phyloP scores from a whole-genome alignment of 169 alveolate genomes.

The Blepharisma undulans region DNA sequence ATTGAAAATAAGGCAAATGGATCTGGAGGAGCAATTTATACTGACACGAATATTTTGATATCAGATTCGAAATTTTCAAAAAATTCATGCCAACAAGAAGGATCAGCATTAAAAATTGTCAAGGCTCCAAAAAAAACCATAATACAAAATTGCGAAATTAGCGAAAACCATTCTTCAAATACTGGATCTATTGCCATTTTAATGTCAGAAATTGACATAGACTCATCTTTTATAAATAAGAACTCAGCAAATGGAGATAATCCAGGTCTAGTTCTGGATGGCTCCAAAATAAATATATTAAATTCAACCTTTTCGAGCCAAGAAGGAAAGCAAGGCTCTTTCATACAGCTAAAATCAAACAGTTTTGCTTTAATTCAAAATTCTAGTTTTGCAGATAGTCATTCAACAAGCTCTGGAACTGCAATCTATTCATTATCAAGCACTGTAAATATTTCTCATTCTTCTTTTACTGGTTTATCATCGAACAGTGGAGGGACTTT shows the following conservation, averaged over 20 bases:
- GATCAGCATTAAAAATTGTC: neutral
- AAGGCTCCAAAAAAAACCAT: neutral
- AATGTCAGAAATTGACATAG: neutral
- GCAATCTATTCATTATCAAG: neutral
- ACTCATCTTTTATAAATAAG: neutral
- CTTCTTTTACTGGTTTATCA: neutral
- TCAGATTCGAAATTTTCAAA: neutral
- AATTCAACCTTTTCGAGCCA: neutral
- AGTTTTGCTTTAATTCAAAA: neutral
- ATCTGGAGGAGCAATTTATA: slow-evolving; percentile 8
- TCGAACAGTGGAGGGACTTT: neutral
- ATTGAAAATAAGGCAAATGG: neutral
- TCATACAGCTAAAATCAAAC: neutral
- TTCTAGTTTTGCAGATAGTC: neutral
- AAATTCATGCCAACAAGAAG: neutral
- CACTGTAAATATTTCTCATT: neutral
- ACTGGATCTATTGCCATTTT: neutral
- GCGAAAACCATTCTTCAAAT: neutral
- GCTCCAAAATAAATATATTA: neutral
- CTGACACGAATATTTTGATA: neutral
- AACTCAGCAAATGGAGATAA: neutral
- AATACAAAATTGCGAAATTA: neutral
- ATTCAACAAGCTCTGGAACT: neutral
- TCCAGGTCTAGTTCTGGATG: neutral
- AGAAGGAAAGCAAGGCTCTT: neutral